Base-by-base conservation (phyloP, 306 rosid species). In the Castanea sativa region DNA sequence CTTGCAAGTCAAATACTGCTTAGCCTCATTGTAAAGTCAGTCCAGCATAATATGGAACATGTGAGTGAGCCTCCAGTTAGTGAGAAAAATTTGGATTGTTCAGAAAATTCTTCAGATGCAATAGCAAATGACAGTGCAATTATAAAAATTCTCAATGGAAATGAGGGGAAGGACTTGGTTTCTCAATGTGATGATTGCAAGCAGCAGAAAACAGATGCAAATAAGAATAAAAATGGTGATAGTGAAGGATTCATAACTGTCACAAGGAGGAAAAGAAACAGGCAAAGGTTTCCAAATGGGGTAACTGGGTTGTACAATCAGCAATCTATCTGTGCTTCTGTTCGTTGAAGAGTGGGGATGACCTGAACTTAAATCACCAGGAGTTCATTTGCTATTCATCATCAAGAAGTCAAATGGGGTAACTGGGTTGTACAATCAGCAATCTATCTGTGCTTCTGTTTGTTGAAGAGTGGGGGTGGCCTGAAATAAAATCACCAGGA, bases 1-100 rank as follows among this genome's bases (percentile, higher is more conserved):
- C 90, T 95, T 41, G 99, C 92, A 49, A 90, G 98, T 84, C 99
- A 95, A 89, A 89, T 95, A 83, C 76, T 95, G 86, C 89, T 95
- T 27, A 87, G 99, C 87, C 87, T 92, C 83, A 91, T 95, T 76
- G 88, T 95, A 79, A 91, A 92, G 72, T 92, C 99, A 52, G 98
- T 83, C 38, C 90, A 80, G 83, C 84, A 89, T 58, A 90, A 89
- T 21, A 81, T 79, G 82, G 93, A 91, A 67, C 65, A 88, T n/a
- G 83, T 25, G 11, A 88, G 75, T 69, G 95, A 90, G 72, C 78
- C 87, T 79, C 69, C 71, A 55, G 80, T 29, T 15, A 71, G 74
- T 52, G 81, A 75, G 69, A 87, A 79, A 76, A 84, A 79, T 68
- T 53, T 43, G 27, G 79, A 80, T 63, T 69, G 45, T 30, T 65